These are phyloP conservation scores for Paramecium biaurelia DNA, from an alignment of 73 alveolate genomes.

Conservation along the genomic window DNA sequence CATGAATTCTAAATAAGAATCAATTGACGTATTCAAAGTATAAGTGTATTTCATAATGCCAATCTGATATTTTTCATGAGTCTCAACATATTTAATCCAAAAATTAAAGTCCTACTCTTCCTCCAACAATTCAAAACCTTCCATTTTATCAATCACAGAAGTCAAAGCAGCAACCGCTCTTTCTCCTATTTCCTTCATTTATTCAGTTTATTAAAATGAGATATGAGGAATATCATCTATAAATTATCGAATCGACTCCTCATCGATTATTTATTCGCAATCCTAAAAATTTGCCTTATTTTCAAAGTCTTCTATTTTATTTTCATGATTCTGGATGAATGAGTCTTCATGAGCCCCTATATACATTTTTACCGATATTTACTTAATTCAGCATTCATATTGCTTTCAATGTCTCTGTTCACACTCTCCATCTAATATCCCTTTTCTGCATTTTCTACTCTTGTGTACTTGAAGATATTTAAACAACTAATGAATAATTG, in stretches of 20 bases:
- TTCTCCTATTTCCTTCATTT: conserved; percentile 32
- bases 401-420: not conserved
- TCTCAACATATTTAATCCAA: conserved; percentile 52
- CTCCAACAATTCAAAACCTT: conserved; percentile 8
- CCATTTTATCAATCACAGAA: not conserved
- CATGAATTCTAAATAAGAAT: conserved; percentile 9
- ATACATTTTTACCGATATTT: not conserved
- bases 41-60: conserved; percentile 28
- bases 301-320: not conserved
- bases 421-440: not conserved
- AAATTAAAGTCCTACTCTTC: not conserved
- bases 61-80: conserved; percentile 2
- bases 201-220: not conserved
- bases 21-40: not conserved
- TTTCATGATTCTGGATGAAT: not conserved
- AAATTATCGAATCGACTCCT: conserved; percentile 30
- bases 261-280: not conserved
- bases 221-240: not conserved
- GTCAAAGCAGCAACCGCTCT: not conserved
- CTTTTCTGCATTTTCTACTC: not conserved
- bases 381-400: not conserved
- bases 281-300: conserved; percentile 39
- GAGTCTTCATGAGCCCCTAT: not conserved
- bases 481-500: not conserved
- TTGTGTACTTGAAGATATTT: not conserved